These are phyloP conservation scores for Hygrocybe coccinea DNA, from an alignment of 768 basidiomycete species.

Conservation along the genomic window DNA sequence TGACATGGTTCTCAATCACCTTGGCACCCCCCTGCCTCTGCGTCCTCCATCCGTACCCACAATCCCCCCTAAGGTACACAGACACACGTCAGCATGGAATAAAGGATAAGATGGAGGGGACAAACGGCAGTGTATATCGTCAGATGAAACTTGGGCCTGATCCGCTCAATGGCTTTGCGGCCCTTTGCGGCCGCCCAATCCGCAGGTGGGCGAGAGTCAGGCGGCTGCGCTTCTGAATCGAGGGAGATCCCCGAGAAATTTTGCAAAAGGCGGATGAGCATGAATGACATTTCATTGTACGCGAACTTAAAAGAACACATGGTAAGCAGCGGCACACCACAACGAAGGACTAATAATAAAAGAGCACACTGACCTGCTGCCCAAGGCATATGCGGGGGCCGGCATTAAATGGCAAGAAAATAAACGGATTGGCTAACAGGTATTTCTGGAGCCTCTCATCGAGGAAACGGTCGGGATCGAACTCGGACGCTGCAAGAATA, in stretches of 20 bases:
- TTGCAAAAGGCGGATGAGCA: slow-evolving; percentile 60
- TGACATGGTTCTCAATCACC: background rate
- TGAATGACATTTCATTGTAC: slow-evolving; percentile 57
- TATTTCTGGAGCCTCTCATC: slow-evolving; percentile 60
- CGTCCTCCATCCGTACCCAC: slow-evolving; percentile 47
- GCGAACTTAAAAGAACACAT: slow-evolving; percentile 39
- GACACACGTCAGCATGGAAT: background rate
- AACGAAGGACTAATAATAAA: background rate
- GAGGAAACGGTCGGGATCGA: slow-evolving; percentile 69
- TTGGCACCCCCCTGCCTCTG: background rate
- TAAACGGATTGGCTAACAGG: slow-evolving; percentile 58
- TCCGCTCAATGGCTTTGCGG: slow-evolving; percentile 45
- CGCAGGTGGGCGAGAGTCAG: slow-evolving; percentile 41
- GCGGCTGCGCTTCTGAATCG: slow-evolving; percentile 42
- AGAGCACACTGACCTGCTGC: slow-evolving; percentile 43
- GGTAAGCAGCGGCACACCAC: background rate
- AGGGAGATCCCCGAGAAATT: slow-evolving; percentile 47
- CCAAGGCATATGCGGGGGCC: slow-evolving; percentile 58
- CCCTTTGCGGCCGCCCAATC: slow-evolving; percentile 44
- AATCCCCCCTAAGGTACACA: slow-evolving; percentile 44
- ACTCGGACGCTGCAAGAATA: slow-evolving; percentile 46
- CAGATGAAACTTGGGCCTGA: slow-evolving; percentile 50
- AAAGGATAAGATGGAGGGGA: background rate
- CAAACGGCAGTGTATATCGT: slow-evolving; percentile 50
- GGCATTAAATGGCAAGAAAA: slow-evolving; percentile 66